These are phyloP conservation scores for Fomitopsis pinicola DNA, from an alignment of 1,284 basidiomycete genomes.

Conservation along the genomic window DNA sequence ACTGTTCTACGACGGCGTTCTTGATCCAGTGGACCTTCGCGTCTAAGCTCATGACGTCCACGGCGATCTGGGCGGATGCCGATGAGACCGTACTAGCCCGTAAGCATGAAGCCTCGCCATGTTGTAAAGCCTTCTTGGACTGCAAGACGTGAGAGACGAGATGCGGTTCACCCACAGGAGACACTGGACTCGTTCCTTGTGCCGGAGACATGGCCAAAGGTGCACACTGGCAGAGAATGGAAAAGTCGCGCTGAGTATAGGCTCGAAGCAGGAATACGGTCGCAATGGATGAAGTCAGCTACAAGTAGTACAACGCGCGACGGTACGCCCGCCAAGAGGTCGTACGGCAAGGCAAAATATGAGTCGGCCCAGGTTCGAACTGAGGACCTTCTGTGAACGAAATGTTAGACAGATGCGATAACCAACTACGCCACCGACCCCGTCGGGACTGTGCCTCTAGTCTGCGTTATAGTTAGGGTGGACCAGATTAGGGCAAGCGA, in stretches of 20 bases:
- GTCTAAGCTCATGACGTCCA: slow-evolving; percentile 71
- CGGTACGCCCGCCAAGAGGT: background rate
- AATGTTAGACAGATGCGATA: slow-evolving; percentile 69
- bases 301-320: background rate
- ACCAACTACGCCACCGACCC: slow-evolving; percentile 67
- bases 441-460: no score
- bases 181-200: background rate
- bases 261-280: background rate
- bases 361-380: slow-evolving; percentile 21
- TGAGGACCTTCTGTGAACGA: slow-evolving; percentile 17
- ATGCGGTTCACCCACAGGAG: slow-evolving; percentile 25
- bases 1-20: slow-evolving; percentile 67
- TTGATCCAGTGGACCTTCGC: slow-evolving; percentile 74
- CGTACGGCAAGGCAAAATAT: background rate
- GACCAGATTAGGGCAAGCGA: background rate
- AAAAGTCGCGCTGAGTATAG: no score
- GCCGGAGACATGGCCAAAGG: background rate
- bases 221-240: no score
- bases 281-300: background rate
- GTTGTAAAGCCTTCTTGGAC: slow-evolving; percentile 75
- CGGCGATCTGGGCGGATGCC: slow-evolving; percentile 54
- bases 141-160: slow-evolving; percentile 72
- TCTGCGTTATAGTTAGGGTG: no score
- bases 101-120: slow-evolving; percentile 68
- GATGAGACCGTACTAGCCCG: slow-evolving; percentile 56